These are phyloP conservation scores for Radiomyces spectabilis DNA, from an alignment of 192 early-diverging fungal species.

Conservation along the genomic window DNA sequence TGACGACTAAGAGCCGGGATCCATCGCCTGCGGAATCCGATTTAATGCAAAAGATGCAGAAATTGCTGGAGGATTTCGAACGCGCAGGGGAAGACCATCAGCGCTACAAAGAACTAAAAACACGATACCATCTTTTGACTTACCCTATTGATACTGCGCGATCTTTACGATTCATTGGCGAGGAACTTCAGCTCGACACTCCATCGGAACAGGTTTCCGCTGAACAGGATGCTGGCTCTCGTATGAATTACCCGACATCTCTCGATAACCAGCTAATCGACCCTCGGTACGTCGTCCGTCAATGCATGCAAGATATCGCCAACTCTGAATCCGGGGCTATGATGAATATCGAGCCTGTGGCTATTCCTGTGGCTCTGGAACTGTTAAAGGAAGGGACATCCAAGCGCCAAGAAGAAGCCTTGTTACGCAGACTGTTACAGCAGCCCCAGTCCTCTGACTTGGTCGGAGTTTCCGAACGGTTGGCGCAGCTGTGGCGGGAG, in stretches of 20 bases:
- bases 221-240: no score
- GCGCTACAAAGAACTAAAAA: background rate
- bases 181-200: background rate
- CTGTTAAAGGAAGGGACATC: no score
- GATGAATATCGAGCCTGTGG: no score
- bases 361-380: no score
- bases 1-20: background rate
- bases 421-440: no score
- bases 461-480: background rate
- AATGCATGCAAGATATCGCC: no score
- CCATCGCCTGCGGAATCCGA: slow-evolving; percentile 3
- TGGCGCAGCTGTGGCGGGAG: background rate
- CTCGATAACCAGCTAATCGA: no score
- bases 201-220: background rate
- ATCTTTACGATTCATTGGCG: background rate
- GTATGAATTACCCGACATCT: no score
- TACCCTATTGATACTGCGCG: slow-evolving; percentile 5
- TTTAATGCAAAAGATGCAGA: background rate
- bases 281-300: no score
- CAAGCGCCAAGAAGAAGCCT: no score
- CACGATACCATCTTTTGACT: slow-evolving; percentile 9
- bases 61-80: background rate
- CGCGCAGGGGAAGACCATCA: background rate
- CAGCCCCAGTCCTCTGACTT: no score
- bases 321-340: no score